phyloP scores from a whole-genome alignment of 75 land plant genomes.

The Picea glauca region DNA sequence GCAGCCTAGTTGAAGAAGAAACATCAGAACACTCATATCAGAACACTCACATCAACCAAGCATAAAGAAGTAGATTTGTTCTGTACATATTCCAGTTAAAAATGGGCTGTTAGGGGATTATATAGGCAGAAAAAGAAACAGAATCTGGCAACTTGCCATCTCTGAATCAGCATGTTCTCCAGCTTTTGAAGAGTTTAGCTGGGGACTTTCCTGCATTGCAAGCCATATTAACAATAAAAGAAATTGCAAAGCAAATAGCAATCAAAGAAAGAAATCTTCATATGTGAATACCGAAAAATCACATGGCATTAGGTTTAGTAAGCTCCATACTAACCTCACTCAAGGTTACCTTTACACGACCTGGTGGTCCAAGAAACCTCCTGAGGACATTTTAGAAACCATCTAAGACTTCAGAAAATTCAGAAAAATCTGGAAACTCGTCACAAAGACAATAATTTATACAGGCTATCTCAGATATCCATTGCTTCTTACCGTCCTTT shows the following conservation, averaged over 20 bases:
- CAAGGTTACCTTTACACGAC: conserved; percentile 1
- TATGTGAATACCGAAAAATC: background rate
- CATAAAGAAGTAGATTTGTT: background rate
- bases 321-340: background rate
- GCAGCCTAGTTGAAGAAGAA: background rate
- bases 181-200: background rate
- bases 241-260: background rate
- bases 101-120: background rate
- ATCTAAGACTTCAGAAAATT: conserved; percentile 2
- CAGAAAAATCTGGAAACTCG: background rate
- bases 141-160: background rate
- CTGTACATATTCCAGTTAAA: background rate
- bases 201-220: conserved; percentile 10
- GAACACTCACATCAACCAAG: background rate
- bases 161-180: background rate
- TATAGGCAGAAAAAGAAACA: background rate
- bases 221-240: background rate
- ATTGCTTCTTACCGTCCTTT: conserved; percentile 8
- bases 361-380: conserved; percentile 5
- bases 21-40: background rate
- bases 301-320: background rate
- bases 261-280: background rate
- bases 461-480: background rate
- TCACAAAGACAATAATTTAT: background rate
- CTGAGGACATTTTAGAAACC: background rate